Conservation (phyloP, 1,284 basidiomycete genomes). For the Austroboletus sp. region DNA sequence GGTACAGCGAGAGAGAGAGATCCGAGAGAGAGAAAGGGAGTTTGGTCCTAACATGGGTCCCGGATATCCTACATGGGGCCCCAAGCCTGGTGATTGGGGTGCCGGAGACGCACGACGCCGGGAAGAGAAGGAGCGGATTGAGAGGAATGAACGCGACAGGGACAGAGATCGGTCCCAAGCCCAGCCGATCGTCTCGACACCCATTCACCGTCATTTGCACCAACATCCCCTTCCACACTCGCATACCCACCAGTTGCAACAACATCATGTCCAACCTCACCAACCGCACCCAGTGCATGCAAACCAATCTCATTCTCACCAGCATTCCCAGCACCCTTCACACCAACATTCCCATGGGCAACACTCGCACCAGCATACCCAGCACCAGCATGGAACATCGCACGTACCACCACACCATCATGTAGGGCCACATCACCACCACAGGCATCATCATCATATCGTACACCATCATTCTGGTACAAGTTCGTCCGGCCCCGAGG, state of each 20-base stretch:
- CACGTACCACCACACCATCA: slow-evolving; percentile 31
- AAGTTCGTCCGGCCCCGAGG: slow-evolving; percentile 16
- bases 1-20: slow-evolving; percentile 21
- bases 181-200: slow-evolving; percentile 21
- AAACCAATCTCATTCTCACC: slow-evolving; percentile 25
- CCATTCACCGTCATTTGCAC: slow-evolving; percentile 23
- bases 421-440: slow-evolving; percentile 34
- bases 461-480: slow-evolving; percentile 35
- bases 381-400: slow-evolving; percentile 33
- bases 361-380: slow-evolving; percentile 20
- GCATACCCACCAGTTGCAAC: slow-evolving; percentile 22
- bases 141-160: slow-evolving; percentile 27
- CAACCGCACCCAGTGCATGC: slow-evolving; percentile 20
- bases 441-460: slow-evolving; percentile 42
- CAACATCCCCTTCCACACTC: slow-evolving; percentile 21
- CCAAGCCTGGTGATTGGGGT: slow-evolving; percentile 27
- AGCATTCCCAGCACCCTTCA: slow-evolving; percentile 26
- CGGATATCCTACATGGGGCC: slow-evolving; percentile 22
- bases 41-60: slow-evolving; percentile 19
- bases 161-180: slow-evolving; percentile 30
- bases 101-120: slow-evolving; percentile 26
- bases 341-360: slow-evolving; percentile 29
- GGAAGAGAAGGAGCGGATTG: slow-evolving; percentile 31
- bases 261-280: slow-evolving; percentile 18
- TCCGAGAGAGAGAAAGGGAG: slow-evolving; percentile 24